Base-by-base conservation (phyloP, 2,329 filamentous ascomycete species). In the Knufia fluminis region DNA sequence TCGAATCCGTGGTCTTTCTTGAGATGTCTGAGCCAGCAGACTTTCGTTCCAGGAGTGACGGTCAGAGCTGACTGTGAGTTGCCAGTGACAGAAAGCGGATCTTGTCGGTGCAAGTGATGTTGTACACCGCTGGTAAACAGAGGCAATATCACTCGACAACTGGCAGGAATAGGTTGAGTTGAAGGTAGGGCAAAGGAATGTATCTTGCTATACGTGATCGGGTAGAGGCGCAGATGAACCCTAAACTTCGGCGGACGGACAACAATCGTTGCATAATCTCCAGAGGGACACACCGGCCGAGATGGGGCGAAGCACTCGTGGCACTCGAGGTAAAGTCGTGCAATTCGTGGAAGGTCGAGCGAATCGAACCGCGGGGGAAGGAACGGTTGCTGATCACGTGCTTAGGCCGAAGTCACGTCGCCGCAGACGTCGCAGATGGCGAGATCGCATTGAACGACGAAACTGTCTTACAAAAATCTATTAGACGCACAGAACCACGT, bases 11-110 rank as follows among this genome's bases (percentile, higher is more conserved):
- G 12, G 24, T 16, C n/a, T 31, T 9, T 46, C n/a, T 35, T 22
- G n/a, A 36, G 31, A 19, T n/a, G 45, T 48, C 45, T 48, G 45
- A 40, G 16, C 45, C 45, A 39, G 45, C 45, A 48, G 45, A 39
- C 33, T 41, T 41, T 36, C 16, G 9, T 14, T 20, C 23, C n/a
- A 33, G 42, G 26, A 45, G 26, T 45, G 31, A 36, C 31, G 12
- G 22, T 36, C 43, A 46, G 22, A n/a, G 8, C 9, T n/a, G n/a
- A 8, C 4, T 4, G n/a, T 22, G 20, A 24, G 31, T 4, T 10
- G 31, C 19, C 16, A 23, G 17, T 36, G 12, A 36, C 43, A 22
- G 16, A 6, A 22, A 45, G 28, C 24, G 12, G 19, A n/a, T 6
- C 24, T 24, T 36, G 33, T 8, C 33, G 6, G 33, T 17, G 9